Conservation (phyloP, 192 early-diverging fungal genomes). For the Coemansia sp. region DNA sequence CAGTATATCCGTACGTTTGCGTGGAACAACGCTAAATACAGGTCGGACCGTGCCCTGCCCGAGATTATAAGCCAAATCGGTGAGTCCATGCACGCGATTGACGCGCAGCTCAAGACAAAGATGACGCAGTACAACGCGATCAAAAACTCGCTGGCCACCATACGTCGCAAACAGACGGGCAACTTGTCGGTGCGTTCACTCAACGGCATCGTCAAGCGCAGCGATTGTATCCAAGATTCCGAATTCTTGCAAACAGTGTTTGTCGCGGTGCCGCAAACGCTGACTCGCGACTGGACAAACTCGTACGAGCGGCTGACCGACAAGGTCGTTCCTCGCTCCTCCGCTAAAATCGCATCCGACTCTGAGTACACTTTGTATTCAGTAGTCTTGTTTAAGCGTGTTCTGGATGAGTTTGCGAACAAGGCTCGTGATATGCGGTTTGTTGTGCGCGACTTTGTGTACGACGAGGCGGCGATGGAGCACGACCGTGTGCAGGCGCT, state of each 20-base stretch:
- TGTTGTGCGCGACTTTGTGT: conserved; percentile 93
- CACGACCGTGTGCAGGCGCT: conserved; percentile 66
- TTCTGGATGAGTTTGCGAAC: conserved; percentile 83
- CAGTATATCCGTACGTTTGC: conserved; percentile 82
- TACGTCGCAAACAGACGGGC: conserved; percentile 79
- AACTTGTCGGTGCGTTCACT: conserved; percentile 89
- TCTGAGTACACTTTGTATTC: conserved; percentile 91
- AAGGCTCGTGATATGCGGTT: conserved; percentile 91
- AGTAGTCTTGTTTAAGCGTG: conserved; percentile 87
- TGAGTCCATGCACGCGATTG: conserved; percentile 83
- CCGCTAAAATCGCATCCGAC: conserved; percentile 87
- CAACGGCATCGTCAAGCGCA: conserved; percentile 85
- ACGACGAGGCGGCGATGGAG: conserved; percentile 74
- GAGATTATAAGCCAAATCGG: conserved; percentile 79
- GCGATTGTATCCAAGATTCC: conserved; percentile 87
- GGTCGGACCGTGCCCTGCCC: conserved; percentile 83
- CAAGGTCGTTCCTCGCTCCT: conserved; percentile 96
- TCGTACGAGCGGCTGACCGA: conserved; percentile 87
- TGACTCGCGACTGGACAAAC: conserved; percentile 78
- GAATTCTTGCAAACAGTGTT: conserved; percentile 90
- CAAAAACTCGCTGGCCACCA: conserved; percentile 74
- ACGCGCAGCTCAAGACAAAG: conserved; percentile 88
- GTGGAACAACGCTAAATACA: conserved; percentile 97
- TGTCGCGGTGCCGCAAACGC: conserved; percentile 89
- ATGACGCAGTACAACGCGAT: conserved; percentile 80